phyloP scores from a whole-genome alignment of 805 yeast species.

The Hanseniaspora nectarophila region DNA sequence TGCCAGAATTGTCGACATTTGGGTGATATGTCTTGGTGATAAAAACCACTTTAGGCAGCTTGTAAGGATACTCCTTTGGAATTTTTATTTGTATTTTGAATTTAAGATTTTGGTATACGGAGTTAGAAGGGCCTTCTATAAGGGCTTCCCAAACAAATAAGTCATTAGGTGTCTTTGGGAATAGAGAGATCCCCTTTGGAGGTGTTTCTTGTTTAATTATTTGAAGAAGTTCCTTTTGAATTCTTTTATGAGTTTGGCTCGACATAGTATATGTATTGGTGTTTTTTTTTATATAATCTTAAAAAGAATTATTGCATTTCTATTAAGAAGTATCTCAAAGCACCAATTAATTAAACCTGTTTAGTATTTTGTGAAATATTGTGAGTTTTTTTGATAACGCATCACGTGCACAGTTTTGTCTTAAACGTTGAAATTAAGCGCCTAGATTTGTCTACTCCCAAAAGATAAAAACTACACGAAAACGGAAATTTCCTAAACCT shows the following conservation, averaged over 20 bases:
- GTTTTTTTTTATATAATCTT: too few relatives aligned
- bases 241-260: constrained; percentile 24
- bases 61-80: constrained; percentile 46
- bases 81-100: constrained; percentile 41
- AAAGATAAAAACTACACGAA: too few relatives aligned
- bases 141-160: constrained; percentile 47
- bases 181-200: constrained; percentile 40
- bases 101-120: constrained; percentile 43
- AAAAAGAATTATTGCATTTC: too few relatives aligned
- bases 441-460: too few relatives aligned
- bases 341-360: not conserved
- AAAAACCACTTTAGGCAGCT: constrained; percentile 46
- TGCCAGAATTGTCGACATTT: constrained; percentile 52
- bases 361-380: not conserved
- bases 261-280: too few relatives aligned
- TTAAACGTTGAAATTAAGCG: too few relatives aligned
- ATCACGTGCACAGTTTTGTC: not conserved
- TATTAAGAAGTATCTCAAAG: too few relatives aligned
- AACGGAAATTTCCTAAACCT: too few relatives aligned
- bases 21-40: constrained; percentile 56
- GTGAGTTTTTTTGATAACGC: not conserved
- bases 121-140: constrained; percentile 45
- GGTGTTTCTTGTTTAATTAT: constrained; percentile 36
- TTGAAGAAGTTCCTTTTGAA: constrained; percentile 42
- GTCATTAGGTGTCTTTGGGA: constrained; percentile 42